Percentiles rank a stretch among this genome's conserved stretches.
phyloP scores from a whole-genome alignment of 2,329 filamentous ascomycete genomes.

The Alternaria dauci region DNA sequence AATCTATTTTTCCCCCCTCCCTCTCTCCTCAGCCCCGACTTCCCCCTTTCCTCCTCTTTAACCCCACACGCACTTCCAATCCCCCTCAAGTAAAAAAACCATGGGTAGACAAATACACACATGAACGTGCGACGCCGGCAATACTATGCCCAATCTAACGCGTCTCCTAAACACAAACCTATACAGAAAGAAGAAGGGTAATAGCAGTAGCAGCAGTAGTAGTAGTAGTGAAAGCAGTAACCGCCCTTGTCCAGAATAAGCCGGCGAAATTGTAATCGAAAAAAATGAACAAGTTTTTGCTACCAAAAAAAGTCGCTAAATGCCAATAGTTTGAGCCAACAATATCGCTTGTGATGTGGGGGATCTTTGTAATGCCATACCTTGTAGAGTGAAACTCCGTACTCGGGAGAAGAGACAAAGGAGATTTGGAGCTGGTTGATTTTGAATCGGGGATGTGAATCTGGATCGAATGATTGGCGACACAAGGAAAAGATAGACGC shows the following conservation, averaged over 20 bases:
- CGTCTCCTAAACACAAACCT: background rate
- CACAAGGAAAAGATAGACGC: slow-evolving; percentile 11
- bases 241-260: background rate
- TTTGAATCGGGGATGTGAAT: background rate
- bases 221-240: background rate
- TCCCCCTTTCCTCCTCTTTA: background rate
- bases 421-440: background rate
- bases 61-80: background rate
- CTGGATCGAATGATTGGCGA: background rate
- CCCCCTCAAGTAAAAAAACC: background rate
- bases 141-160: background rate
- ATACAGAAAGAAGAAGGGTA: background rate
- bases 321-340: slow-evolving; percentile 11
- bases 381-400: background rate
- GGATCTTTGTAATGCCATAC: slow-evolving; percentile 4
- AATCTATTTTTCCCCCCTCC: background rate
- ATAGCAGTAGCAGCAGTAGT: no score
- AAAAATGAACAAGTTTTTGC: background rate
- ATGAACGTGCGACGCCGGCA: background rate
- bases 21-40: background rate
- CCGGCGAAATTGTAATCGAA: background rate
- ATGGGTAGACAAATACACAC: background rate
- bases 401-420: slow-evolving; percentile 5
- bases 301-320: slow-evolving; percentile 5
- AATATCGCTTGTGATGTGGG: slow-evolving; percentile 4